phyloP scores from a whole-genome alignment of 345 rosid species.

The Aurinia saxatilis region DNA sequence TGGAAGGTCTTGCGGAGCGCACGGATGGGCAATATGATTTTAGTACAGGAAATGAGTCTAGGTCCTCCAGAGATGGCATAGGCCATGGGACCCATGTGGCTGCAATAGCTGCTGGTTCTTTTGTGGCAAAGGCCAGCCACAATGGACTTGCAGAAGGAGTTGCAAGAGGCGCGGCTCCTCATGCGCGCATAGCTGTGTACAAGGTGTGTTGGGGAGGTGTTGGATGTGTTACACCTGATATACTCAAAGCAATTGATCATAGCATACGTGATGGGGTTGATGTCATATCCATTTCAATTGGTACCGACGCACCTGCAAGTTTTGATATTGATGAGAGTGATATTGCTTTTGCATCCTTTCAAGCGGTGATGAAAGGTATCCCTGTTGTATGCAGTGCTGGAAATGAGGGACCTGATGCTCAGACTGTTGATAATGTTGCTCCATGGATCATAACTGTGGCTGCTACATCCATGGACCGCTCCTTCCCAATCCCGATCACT shows the following conservation, averaged over 20 bases:
- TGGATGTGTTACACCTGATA: constrained; percentile 25
- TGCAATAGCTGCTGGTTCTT: constrained; percentile 44
- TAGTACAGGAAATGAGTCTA: constrained; percentile 8
- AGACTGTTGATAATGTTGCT: constrained; percentile 37
- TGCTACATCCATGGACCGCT: constrained; percentile 40
- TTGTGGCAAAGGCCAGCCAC: constrained; percentile 33
- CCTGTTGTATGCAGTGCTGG: constrained; percentile 33
- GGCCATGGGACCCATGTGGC: constrained; percentile 55
- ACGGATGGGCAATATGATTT: constrained; percentile 32
- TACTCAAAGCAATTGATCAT: constrained; percentile 42
- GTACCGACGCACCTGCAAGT: constrained; percentile 27
- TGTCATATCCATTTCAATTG: constrained; percentile 42
- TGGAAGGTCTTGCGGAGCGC: constrained; percentile 23
- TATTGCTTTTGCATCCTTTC: constrained; percentile 38
- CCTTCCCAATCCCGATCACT: constrained; percentile 31
- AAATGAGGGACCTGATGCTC: constrained; percentile 34
- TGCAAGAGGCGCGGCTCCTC: constrained; percentile 36
- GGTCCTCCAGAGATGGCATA: constrained; percentile 37
- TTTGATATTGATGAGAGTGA: constrained; percentile 32
- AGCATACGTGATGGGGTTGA: constrained; percentile 54
- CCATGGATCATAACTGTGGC: constrained; percentile 53
- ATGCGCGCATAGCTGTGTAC: constrained; percentile 42
- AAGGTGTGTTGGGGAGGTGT: constrained; percentile 43
- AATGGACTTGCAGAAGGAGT: constrained; percentile 40
- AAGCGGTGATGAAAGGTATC: constrained; percentile 40